phyloP scores from a whole-genome alignment of 1,284 basidiomycete genomes.

The Pseudozyma thailandica region DNA sequence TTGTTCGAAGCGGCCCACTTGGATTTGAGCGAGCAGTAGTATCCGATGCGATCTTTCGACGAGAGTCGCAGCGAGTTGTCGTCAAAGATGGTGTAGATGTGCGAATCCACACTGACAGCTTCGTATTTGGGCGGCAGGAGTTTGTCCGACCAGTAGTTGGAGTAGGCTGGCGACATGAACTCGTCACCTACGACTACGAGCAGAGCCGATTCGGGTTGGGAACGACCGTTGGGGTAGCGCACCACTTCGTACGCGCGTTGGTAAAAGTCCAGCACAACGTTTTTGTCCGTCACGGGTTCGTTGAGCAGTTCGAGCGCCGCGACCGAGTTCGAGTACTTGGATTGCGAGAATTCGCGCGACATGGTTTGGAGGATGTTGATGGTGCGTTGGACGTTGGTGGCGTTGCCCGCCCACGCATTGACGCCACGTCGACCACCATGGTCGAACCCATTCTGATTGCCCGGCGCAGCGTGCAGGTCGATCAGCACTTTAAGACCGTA shows the following conservation, averaged over 20 bases:
- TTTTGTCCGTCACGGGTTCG: constrained; percentile 53
- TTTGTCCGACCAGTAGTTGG: constrained; percentile 77
- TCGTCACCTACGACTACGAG: constrained; percentile 80
- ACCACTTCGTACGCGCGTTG: constrained; percentile 57
- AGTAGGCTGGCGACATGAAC: constrained; percentile 76
- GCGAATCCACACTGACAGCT: constrained; percentile 79
- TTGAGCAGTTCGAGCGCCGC: constrained; percentile 60
- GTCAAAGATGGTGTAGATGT: constrained; percentile 66
- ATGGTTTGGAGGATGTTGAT: constrained; percentile 75
- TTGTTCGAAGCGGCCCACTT: constrained; percentile 49
- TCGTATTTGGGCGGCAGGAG: constrained; percentile 73
- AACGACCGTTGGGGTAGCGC: constrained; percentile 42
- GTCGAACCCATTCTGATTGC: constrained; percentile 69
- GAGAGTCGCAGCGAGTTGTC: constrained; percentile 31
- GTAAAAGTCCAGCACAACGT: constrained; percentile 53
- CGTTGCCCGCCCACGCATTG: constrained; percentile 78
- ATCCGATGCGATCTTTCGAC: constrained; percentile 51
- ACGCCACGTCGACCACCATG: constrained; percentile 77
- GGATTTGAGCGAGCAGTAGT: constrained; percentile 57
- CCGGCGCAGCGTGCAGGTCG: constrained; percentile 73
- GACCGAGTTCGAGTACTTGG: constrained; percentile 56
- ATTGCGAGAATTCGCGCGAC: constrained; percentile 48
- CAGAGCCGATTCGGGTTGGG: constrained; percentile 30
- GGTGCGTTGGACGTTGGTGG: constrained; percentile 78
- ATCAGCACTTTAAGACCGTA: constrained; percentile 83